Percentiles rank a stretch among this genome's conserved stretches.
These are phyloP conservation scores for Aspergillus tamarii DNA, from an alignment of 2,329 filamentous ascomycete genomes.

Conservation along the genomic window DNA sequence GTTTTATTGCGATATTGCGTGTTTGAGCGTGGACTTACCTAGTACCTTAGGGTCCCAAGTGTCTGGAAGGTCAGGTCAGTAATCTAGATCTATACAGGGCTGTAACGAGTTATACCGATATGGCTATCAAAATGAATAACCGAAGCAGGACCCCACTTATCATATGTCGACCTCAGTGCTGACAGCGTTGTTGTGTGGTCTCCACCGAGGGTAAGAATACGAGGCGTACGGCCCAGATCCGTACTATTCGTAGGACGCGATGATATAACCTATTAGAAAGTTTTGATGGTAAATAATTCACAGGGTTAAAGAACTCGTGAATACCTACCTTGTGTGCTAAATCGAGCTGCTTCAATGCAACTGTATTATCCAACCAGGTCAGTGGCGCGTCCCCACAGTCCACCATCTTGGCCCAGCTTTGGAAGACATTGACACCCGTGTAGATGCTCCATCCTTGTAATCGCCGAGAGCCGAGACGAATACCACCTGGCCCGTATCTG, in stretches of 20 bases:
- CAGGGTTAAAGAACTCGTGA: not conserved
- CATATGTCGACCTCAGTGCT: constrained; percentile 53
- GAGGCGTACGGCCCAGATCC: constrained; percentile 37
- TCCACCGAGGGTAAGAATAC: constrained; percentile 58
- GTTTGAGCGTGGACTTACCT: constrained; percentile 45
- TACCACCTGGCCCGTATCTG: constrained; percentile 56
- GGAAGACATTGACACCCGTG: constrained; percentile 51
- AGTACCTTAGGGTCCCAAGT: constrained; percentile 60
- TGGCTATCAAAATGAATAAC: constrained; percentile 63
- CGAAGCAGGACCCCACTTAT: constrained; percentile 56
- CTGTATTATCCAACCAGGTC: constrained; percentile 58
- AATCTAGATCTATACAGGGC: too few species aligned
- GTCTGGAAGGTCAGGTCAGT: constrained; percentile 32
- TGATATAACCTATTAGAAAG: constrained; percentile 45
- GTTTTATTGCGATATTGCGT: constrained; percentile 36
- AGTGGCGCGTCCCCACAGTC: constrained; percentile 60
- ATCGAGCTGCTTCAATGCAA: constrained; percentile 57
- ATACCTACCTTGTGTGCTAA: constrained; percentile 50
- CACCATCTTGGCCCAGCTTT: constrained; percentile 55
- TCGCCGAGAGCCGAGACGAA: constrained; percentile 54
- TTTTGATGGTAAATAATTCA: not conserved
- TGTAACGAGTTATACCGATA: constrained; percentile 29
- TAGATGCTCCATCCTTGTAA: constrained; percentile 55
- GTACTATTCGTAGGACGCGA: constrained; percentile 48
- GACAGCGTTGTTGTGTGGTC: constrained; percentile 61